These are phyloP conservation scores for Berberis thunbergii DNA, from an alignment of 164 flowering plant species.

Conservation along the genomic window DNA sequence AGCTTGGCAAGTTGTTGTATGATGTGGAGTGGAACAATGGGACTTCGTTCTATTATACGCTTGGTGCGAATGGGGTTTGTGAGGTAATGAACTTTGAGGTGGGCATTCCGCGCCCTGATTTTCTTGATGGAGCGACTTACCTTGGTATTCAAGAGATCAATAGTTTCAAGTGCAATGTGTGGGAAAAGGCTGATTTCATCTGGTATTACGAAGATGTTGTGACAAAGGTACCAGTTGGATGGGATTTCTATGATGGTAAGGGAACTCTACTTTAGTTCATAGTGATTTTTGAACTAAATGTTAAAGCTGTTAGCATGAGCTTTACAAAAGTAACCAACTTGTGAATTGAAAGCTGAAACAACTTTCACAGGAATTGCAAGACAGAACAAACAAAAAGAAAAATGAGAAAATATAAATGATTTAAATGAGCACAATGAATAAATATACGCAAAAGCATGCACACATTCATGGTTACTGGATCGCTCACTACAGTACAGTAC, in stretches of 20 bases:
- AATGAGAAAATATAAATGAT: too few species aligned
- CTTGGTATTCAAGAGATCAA: constrained; percentile 50
- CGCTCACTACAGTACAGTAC: too few species aligned
- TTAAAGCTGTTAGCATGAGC: neutral
- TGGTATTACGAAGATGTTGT: constrained; percentile 72
- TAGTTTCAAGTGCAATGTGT: constrained; percentile 75
- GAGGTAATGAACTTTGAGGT: constrained; percentile 28
- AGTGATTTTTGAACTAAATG: too few species aligned
- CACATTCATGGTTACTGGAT: too few species aligned
- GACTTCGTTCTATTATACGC: constrained; percentile 52
- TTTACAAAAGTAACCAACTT: neutral
- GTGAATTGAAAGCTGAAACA: too few species aligned
- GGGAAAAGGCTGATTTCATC: constrained; percentile 78
- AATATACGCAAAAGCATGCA: too few species aligned
- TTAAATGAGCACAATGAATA: too few species aligned
- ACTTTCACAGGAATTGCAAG: too few species aligned
- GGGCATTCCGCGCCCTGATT: constrained; percentile 69
- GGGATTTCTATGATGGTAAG: constrained; percentile 31
- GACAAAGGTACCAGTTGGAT: constrained; percentile 61
- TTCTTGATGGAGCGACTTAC: constrained; percentile 75
- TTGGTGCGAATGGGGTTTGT: constrained; percentile 25
- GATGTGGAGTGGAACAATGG: constrained; percentile 76
- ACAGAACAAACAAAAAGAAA: too few species aligned
- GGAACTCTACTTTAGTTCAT: neutral
- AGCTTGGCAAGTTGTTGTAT: constrained; percentile 44